Base-by-base conservation (phyloP, 2,329 filamentous ascomycete species). In the Sclerotiophoma versabilis region DNA sequence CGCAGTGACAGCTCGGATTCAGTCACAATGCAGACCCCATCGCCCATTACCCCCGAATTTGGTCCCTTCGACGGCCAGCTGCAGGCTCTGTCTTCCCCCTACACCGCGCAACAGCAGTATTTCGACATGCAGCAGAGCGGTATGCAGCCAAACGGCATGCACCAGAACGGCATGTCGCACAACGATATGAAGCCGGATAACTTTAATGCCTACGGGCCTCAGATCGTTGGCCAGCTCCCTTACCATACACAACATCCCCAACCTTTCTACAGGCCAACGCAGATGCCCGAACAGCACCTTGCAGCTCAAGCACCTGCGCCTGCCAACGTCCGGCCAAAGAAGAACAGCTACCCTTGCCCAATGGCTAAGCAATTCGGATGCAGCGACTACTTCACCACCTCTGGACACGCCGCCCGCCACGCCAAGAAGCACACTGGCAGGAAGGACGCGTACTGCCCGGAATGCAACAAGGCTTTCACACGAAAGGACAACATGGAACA, bases 401-500 rank as follows among this genome's bases (percentile, higher is more conserved):
- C 90, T 0, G 90, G 90, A 36, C 90, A 93, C 67, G 89, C 91
- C n/a, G 91, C 90, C 36, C 87, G 90, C 33, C 90, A 93, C 73
- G 90, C 89, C 55, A 92, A 92, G 75, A 92, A 92, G 68, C 90
- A 93, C 78, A 91, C 88, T 1, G 88, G 88, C 42, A 89, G 91
- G 75, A 93, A 93, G 78, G 87, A 87, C 12, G 88, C 91, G 19
- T 84, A 86, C 26, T 90, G 83, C 66, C 77, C 81, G 0, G 88
- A 88, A 55, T 93, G 90, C 79, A 84, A 85, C 74, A 92, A 92
- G 77, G 90, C 89, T 68, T 93, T 93, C 65, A 92, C 89, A 10
- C 87, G 90, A 60, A 87, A 88, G 64, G 90, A 93, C 80, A 93
- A 93, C 79, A 93, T 93, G 90, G 91, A 92, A 80, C 90, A 92